Evolutionary conservation across 2,329 filamentous ascomycete species (phyloP).

Genomic region (Hortaea sp.): DNA sequence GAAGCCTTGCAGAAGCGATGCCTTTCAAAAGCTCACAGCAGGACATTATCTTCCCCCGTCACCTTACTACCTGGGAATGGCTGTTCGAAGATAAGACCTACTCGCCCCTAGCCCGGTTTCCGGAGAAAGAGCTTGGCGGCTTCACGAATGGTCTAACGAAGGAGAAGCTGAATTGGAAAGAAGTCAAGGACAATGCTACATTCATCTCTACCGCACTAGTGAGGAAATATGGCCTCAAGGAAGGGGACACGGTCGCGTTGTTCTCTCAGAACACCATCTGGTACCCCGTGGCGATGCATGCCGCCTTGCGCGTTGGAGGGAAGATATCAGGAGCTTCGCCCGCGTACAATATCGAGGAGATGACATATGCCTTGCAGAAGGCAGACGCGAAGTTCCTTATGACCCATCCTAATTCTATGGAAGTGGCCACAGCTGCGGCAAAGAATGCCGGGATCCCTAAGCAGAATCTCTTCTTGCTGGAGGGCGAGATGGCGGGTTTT

Average conservation of each 20-base stretch:
- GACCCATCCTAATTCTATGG: constrained; percentile 45
- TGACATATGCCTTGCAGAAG: constrained; percentile 53
- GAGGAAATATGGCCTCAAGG: constrained; percentile 43
- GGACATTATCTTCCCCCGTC: constrained; percentile 29
- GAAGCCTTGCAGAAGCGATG: constrained; percentile 4
- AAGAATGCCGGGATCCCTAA: constrained; percentile 44
- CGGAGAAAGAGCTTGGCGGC: constrained; percentile 34
- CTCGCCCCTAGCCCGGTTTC: constrained; percentile 37
- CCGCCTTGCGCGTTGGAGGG: constrained; percentile 44
- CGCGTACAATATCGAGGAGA: constrained; percentile 58
- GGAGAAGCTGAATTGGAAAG: constrained; percentile 47
- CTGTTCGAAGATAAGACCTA: constrained; percentile 46
- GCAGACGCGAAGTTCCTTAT: constrained; percentile 49
- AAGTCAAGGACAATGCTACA: constrained; percentile 48
- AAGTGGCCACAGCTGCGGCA: constrained; percentile 46
- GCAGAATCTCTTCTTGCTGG: constrained; percentile 46
- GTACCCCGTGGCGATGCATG: constrained; percentile 49
- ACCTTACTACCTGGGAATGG: constrained; percentile 52
- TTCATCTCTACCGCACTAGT: constrained; percentile 52
- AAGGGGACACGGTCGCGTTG: constrained; percentile 48
- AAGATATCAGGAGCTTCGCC: constrained; percentile 54
- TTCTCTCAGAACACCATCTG: constrained; percentile 57
- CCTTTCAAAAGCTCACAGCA: constrained; percentile 15
- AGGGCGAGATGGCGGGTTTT: constrained; percentile 43
- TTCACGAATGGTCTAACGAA: constrained; percentile 51